Evolutionary conservation across 148 eudicot genomes (phyloP).

Genomic region (Cornus controversa): DNA sequence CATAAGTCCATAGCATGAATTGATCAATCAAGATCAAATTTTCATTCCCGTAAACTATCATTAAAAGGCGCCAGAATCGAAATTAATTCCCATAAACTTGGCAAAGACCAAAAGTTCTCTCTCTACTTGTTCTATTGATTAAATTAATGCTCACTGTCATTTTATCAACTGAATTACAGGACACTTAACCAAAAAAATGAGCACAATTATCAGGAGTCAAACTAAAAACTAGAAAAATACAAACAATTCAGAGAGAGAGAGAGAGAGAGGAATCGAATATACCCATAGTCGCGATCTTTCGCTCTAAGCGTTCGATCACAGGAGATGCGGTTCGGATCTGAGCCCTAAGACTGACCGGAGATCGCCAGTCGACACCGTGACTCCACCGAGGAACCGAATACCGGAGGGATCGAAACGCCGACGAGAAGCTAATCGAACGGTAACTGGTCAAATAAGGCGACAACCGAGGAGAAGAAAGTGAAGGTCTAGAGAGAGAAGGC

Average conservation of each 20-base stretch:
- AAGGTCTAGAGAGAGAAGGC: slow-evolving; percentile 10
- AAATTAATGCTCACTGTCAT: neutral
- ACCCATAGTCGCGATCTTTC: slow-evolving; percentile 82
- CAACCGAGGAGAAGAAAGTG: slow-evolving; percentile 13
- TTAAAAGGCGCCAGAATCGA: neutral
- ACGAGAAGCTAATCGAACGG: slow-evolving; percentile 35
- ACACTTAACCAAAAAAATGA: neutral
- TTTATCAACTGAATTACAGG: neutral
- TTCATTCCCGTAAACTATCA: neutral
- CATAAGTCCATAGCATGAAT: neutral
- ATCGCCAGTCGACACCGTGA: slow-evolving; percentile 60
- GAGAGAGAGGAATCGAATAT: slow-evolving; percentile 11
- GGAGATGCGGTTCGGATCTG: slow-evolving; percentile 55
- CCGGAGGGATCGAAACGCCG: slow-evolving; percentile 41
- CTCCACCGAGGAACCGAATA: slow-evolving; percentile 50
- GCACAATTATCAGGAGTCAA: neutral
- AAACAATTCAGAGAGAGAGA: neutral
- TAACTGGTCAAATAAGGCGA: slow-evolving; percentile 24
- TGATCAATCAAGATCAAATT: neutral
- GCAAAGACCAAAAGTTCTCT: neutral
- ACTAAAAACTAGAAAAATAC: neutral
- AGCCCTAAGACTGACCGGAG: slow-evolving; percentile 50
- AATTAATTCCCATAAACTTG: neutral
- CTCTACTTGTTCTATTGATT: neutral
- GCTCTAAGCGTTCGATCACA: slow-evolving; percentile 58